These are phyloP conservation scores for Kwoniella sp. DNA, from an alignment of 768 basidiomycete species.

Conservation along the genomic window DNA sequence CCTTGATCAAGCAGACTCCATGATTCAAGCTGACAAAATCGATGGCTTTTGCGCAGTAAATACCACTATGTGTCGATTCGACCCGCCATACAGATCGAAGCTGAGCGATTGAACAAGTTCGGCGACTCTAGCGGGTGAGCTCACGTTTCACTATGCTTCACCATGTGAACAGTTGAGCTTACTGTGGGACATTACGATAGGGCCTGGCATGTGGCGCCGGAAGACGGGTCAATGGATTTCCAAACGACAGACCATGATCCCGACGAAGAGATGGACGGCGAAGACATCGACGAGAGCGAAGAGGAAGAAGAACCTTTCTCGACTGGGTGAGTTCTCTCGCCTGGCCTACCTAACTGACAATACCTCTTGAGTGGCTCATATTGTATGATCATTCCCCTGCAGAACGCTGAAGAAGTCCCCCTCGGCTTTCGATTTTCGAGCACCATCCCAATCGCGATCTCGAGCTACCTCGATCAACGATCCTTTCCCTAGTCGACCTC, in stretches of 20 bases:
- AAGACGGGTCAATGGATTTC: conserved; percentile 73
- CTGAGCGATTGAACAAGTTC: conserved; percentile 51
- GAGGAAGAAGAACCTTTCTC: conserved; percentile 70
- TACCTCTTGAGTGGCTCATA: conserved; percentile 61
- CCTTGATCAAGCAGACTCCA: too few relatives aligned
- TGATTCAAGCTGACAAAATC: neutral
- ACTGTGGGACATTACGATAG: conserved; percentile 1
- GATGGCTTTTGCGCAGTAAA: conserved; percentile 63
- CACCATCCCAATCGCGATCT: conserved; percentile 3
- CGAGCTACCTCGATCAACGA: conserved; percentile 19
- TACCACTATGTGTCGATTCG: conserved; percentile 67
- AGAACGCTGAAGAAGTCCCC: conserved; percentile 73
- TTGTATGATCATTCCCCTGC: conserved; percentile 61
- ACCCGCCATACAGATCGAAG: conserved; percentile 38
- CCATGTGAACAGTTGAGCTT: too few relatives aligned
- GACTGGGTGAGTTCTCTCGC: conserved; percentile 76
- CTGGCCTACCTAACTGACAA: too few relatives aligned
- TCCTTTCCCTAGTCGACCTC: conserved; percentile 3
- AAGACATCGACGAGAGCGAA: conserved; percentile 77
- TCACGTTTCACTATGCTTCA: too few relatives aligned
- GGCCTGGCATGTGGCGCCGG: conserved; percentile 58
- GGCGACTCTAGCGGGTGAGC: conserved; percentile 49
- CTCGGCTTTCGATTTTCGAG: conserved; percentile 53
- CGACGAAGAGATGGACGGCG: conserved; percentile 71
- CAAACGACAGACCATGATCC: conserved; percentile 59